phyloP scores from a whole-genome alignment of 495 filamentous ascomycete species.

The Chaetomium cochliodes region DNA sequence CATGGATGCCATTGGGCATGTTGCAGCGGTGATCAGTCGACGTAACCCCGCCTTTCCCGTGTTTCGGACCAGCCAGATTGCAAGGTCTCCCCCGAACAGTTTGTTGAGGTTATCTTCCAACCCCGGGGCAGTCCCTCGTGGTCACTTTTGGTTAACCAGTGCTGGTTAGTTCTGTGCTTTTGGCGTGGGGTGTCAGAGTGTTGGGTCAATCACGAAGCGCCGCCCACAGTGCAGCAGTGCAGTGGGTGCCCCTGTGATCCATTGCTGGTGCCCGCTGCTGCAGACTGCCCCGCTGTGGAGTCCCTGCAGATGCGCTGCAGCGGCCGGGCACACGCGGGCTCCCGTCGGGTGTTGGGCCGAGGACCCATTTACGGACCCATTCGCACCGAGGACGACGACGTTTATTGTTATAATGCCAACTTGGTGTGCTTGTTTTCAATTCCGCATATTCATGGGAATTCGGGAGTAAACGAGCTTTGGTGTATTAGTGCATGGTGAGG shows the following conservation, averaged over 20 bases:
- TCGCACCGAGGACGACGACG: neutral
- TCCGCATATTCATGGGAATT: too few species aligned
- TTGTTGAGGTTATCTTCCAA: too few species aligned
- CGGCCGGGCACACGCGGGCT: neutral
- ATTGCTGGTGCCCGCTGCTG: too few species aligned
- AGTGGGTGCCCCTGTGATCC: neutral
- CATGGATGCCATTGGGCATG: slow-evolving; percentile 20
- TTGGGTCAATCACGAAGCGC: neutral
- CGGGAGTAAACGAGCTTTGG: too few species aligned
- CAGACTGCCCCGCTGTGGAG: neutral
- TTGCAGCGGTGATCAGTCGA: slow-evolving; percentile 14
- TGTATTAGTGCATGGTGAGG: too few species aligned
- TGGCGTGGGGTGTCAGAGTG: neutral
- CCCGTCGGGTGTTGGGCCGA: neutral
- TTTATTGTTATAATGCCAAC: neutral
- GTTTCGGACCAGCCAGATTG: neutral
- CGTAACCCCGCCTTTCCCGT: slow-evolving; percentile 15
- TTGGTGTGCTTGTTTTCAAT: neutral
- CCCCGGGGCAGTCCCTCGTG: slow-evolving; percentile 5
- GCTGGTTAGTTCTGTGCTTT: neutral
- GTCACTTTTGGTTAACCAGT: neutral
- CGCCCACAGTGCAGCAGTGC: too few species aligned
- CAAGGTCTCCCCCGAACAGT: neutral
- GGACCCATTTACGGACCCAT: neutral
- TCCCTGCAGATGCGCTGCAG: slow-evolving; percentile 1